phyloP scores from a whole-genome alignment of 2,329 filamentous ascomycete genomes.

The Colletotrichum australisinense region DNA sequence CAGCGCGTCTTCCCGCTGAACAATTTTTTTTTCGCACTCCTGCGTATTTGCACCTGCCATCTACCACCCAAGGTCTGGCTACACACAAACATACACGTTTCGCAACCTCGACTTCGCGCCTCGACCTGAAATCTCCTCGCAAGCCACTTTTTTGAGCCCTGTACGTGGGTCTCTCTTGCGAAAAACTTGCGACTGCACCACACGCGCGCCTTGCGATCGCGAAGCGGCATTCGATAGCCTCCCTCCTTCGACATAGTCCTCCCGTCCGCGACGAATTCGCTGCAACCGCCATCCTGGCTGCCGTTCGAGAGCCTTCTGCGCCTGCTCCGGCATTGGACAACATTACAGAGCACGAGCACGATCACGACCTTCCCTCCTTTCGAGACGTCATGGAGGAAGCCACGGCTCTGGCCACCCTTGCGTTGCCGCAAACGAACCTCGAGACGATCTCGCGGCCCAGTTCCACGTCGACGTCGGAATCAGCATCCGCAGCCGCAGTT shows the following conservation, averaged over 20 bases:
- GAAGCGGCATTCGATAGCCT: not conserved
- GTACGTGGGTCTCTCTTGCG: not conserved
- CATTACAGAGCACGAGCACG: not conserved
- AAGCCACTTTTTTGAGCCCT: constrained; percentile 1
- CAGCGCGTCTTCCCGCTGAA: constrained; percentile 24
- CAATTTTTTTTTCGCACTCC: constrained; percentile 20
- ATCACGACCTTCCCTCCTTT: constrained; percentile 7
- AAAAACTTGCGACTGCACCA: constrained; percentile 8
- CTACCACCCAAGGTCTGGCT: not conserved
- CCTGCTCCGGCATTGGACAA: constrained; percentile 17
- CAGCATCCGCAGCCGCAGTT: constrained; percentile 47
- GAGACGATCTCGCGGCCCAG: constrained; percentile 61
- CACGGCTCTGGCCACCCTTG: constrained; percentile 24
- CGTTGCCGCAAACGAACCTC: constrained; percentile 42
- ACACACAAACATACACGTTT: constrained; percentile 1
- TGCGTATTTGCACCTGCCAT: not conserved
- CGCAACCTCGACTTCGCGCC: constrained; percentile 10
- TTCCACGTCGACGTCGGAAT: constrained; percentile 55
- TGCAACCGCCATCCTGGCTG: constrained; percentile 21
- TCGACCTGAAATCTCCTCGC: not conserved
- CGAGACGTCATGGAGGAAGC: constrained; percentile 59
- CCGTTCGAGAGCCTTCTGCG: constrained; percentile 16
- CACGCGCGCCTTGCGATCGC: not conserved
- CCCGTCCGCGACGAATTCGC: not conserved
- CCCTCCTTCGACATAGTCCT: not conserved